Evolutionary conservation across 2,329 filamentous ascomycete species (phyloP).

Genomic region (Daldinia sp.): DNA sequence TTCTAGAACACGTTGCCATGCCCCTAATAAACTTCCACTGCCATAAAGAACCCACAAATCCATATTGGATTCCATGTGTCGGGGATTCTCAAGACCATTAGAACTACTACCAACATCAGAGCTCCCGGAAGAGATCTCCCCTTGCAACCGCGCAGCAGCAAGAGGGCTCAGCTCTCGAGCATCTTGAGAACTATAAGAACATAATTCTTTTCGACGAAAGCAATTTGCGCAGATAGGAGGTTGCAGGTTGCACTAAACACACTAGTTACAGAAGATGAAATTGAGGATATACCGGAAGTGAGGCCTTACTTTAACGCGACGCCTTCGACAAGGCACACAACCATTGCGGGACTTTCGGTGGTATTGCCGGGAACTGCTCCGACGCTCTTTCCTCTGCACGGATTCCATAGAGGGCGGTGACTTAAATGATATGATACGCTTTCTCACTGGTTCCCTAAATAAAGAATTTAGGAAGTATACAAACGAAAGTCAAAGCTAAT

Average conservation of each 20-base stretch:
- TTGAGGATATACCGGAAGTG: neutral
- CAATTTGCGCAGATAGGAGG: conserved; percentile 43
- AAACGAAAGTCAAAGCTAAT: neutral
- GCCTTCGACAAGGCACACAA: conserved; percentile 16
- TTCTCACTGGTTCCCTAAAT: neutral
- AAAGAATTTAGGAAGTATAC: neutral
- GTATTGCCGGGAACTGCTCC: conserved; percentile 35
- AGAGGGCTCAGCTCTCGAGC: neutral
- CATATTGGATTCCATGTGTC: neutral
- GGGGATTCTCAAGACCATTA: neutral
- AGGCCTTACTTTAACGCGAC: conserved; percentile 32
- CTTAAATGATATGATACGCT: neutral
- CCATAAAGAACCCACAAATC: conserved; percentile 1
- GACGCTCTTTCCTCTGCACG: conserved; percentile 13
- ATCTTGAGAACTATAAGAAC: conserved; percentile 35
- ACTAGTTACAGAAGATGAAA: neutral
- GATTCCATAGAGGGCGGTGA: neutral
- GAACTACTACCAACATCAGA: too few relatives aligned
- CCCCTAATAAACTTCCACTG: neutral
- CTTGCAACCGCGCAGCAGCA: neutral
- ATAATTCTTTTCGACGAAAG: conserved; percentile 41
- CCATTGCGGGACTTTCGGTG: conserved; percentile 44
- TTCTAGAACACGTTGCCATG: neutral
- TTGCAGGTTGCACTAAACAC: conserved; percentile 41
- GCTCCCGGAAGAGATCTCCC: neutral